phyloP scores from a whole-genome alignment of 768 basidiomycete genomes.

The Hericium coralloides region DNA sequence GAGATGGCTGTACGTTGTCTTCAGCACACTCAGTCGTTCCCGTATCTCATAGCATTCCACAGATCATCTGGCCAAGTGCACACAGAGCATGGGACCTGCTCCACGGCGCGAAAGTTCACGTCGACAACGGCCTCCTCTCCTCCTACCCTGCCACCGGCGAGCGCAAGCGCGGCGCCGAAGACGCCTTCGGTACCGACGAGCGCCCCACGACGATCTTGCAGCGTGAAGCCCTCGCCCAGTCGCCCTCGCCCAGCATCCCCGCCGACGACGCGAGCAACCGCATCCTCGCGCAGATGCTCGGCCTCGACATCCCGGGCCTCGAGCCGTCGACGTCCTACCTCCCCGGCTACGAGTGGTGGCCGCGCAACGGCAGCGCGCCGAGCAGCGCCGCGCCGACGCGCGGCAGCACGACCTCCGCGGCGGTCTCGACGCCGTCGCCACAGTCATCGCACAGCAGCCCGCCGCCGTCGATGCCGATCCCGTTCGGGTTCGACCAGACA shows the following conservation, averaged over 20 bases:
- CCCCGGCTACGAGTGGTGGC: conserved; percentile 13
- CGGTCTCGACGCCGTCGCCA: conserved; percentile 10
- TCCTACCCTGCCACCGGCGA: conserved; percentile 1
- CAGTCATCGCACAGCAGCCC: conserved; percentile 12
- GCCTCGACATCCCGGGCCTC: conserved; percentile 9
- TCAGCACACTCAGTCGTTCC: conserved; percentile 53
- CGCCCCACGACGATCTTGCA: not conserved
- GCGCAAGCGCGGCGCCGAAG: conserved; percentile 11
- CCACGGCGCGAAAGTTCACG: conserved; percentile 12
- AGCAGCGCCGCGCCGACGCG: not conserved
- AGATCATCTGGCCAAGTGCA: conserved; percentile 33
- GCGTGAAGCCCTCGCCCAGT: not conserved
- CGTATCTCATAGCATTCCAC: conserved; percentile 48
- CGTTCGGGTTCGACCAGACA: conserved; percentile 14
- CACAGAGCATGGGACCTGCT: conserved; percentile 13
- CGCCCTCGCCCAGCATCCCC: not conserved
- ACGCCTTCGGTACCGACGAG: conserved; percentile 8
- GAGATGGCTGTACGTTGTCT: conserved; percentile 57
- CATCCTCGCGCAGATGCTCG: conserved; percentile 13
- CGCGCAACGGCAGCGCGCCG: conserved; percentile 3
- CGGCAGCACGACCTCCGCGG: not conserved
- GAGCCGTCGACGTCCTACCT: conserved; percentile 6
- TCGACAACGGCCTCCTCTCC: conserved; percentile 9
- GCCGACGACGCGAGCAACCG: conserved; percentile 4
- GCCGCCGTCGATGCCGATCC: conserved; percentile 11